Evolutionary conservation across 2,329 filamentous ascomycete genomes (phyloP).

Genomic region (Penicillium polonicum): DNA sequence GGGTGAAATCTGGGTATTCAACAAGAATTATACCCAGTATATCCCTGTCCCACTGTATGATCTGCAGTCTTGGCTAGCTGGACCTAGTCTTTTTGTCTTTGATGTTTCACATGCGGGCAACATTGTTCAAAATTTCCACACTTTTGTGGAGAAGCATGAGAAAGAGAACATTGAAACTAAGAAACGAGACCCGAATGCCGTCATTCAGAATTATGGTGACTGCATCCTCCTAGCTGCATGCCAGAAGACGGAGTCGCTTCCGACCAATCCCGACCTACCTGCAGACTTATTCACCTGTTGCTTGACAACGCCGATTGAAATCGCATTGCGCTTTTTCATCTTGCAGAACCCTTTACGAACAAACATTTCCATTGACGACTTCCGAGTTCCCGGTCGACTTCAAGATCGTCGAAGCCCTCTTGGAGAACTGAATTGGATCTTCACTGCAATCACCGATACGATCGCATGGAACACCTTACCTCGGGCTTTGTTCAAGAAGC

Average conservation of each 20-base stretch:
- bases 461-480: conserved; percentile 97
- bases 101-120: conserved; percentile 96
- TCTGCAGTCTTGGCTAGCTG: conserved; percentile 90
- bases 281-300: conserved; percentile 96
- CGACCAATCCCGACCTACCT: conserved; percentile 88
- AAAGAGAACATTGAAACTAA: conserved; percentile 77
- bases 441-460: conserved; percentile 97
- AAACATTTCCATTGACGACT: conserved; percentile 73
- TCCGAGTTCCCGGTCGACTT: conserved; percentile 83
- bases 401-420: conserved; percentile 91
- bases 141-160: conserved; percentile 92
- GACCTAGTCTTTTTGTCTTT: conserved; percentile 94
- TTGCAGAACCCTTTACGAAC: conserved; percentile 77
- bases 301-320: conserved; percentile 94
- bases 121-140: conserved; percentile 91
- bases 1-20: conserved; percentile 99
- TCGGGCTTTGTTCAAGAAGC: conserved; percentile 87
- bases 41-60: conserved; percentile 96
- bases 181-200: conserved; percentile 69
- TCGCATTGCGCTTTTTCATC: conserved; percentile 94
- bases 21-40: conserved; percentile 97
- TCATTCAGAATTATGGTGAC: conserved; percentile 68
- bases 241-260: conserved; percentile 83
- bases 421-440: conserved; percentile 98
- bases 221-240: conserved; percentile 93